phyloP scores from a whole-genome alignment of 768 basidiomycete species.

The Boletus reticuloceps region DNA sequence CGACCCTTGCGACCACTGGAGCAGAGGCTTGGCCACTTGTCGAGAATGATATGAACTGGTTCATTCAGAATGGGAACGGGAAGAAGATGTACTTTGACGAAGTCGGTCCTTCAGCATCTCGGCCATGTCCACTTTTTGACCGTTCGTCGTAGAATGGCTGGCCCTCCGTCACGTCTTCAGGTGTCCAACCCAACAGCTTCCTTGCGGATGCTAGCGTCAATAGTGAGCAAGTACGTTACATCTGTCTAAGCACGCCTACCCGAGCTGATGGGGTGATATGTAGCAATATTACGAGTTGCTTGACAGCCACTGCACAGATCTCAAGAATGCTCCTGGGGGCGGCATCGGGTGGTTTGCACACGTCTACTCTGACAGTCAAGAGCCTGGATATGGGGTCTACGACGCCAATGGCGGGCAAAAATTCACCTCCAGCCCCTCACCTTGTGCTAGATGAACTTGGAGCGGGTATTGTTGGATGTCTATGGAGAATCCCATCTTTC shows the following conservation, averaged over 20 bases:
- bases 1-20: conserved; percentile 34
- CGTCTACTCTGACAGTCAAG: conserved; percentile 65
- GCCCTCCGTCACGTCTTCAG: conserved; percentile 61
- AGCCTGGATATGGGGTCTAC: conserved; percentile 73
- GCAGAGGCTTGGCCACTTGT: conserved; percentile 64
- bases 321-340: conserved; percentile 58
- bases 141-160: conserved; percentile 61
- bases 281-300: conserved; percentile 59
- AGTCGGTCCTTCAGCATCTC: conserved; percentile 34
- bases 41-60: conserved; percentile 59
- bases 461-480: not conserved
- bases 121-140: not conserved
- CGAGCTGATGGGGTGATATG: not conserved
- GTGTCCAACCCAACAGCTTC: conserved; percentile 65
- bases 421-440: conserved; percentile 62
- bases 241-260: not conserved
- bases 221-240: conserved; percentile 54
- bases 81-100: conserved; percentile 78
- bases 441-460: conserved; percentile 42
- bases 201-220: conserved; percentile 56
- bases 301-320: conserved; percentile 58
- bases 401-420: conserved; percentile 46
- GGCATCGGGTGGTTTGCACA: conserved; percentile 84
- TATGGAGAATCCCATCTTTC: not conserved
- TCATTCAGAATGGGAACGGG: conserved; percentile 55